Percentiles rank a stretch among this genome's conserved stretches.
phyloP scores from a whole-genome alignment of 2,329 filamentous ascomycete species.

The Verticillium nubilum region DNA sequence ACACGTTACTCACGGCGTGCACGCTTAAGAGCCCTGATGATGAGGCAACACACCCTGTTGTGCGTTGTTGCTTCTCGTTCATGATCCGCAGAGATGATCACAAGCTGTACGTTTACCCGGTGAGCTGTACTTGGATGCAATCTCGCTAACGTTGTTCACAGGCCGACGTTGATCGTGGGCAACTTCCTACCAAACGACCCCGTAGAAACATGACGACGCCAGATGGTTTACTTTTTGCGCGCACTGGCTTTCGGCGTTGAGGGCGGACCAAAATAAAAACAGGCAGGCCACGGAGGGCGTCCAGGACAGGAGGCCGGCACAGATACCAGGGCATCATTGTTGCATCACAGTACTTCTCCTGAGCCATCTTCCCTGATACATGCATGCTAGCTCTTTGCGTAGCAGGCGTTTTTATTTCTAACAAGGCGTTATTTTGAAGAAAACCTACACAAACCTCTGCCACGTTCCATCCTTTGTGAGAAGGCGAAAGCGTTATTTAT shows the following conservation, averaged over 20 bases:
- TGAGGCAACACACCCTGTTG: constrained; percentile 62
- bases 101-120: constrained; percentile 71
- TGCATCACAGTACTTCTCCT: background rate
- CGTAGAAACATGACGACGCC: constrained; percentile 2
- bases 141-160: constrained; percentile 35
- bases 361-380: background rate
- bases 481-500: too few species aligned
- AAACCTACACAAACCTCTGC: too few species aligned
- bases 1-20: constrained; percentile 92
- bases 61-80: constrained; percentile 96
- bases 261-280: constrained; percentile 2
- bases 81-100: constrained; percentile 92
- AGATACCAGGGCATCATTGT: constrained; percentile 10
- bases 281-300: background rate
- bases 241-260: constrained; percentile 11
- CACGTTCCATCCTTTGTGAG: too few species aligned
- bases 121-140: background rate
- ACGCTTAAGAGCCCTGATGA: constrained; percentile 77
- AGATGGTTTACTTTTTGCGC: constrained; percentile 29
- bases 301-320: background rate
- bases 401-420: background rate
- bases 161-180: constrained; percentile 89
- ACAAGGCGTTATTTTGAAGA: too few species aligned
- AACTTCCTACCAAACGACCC: constrained; percentile 91
- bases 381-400: background rate